A percentile compares a stretch with the other conserved stretches of the same genome.
Evolutionary conservation across 805 yeast species (phyloP).

Genomic region (Candida pseudofarinosa): DNA sequence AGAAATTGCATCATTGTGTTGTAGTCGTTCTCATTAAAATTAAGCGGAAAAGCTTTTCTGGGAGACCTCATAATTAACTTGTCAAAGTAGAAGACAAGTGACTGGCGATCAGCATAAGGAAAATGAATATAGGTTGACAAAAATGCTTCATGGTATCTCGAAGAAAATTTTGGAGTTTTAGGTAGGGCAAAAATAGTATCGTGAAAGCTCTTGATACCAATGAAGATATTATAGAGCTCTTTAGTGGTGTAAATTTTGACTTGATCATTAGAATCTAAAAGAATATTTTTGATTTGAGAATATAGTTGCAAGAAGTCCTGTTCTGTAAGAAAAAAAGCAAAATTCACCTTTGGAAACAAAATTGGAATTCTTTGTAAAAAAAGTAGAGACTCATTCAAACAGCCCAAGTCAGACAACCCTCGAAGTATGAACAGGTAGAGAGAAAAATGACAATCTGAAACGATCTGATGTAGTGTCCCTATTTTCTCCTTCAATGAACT

Average conservation of each 20-base stretch:
- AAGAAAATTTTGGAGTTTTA: background rate
- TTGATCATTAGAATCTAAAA: background rate
- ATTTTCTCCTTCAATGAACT: slow-evolving; percentile 3
- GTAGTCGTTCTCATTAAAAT: slow-evolving; percentile 4
- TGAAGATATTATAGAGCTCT: background rate
- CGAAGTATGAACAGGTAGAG: slow-evolving; percentile 24
- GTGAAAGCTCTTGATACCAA: background rate
- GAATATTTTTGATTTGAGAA: slow-evolving; percentile 3
- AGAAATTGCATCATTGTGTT: slow-evolving; percentile 1
- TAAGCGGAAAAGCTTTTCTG: background rate
- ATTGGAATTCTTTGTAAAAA: slow-evolving; percentile 17
- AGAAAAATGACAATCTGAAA: slow-evolving; percentile 21
- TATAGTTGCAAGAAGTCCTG: slow-evolving; percentile 8
- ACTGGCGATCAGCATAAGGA: background rate
- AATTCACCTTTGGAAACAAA: slow-evolving; percentile 6
- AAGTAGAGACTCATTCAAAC: slow-evolving; percentile 22
- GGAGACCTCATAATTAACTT: background rate
- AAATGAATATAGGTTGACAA: slow-evolving; percentile 1
- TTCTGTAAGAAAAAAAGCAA: slow-evolving; percentile 9
- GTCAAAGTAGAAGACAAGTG: background rate
- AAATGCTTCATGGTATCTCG: slow-evolving; percentile 3
- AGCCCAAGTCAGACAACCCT: slow-evolving; percentile 22
- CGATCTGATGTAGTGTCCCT: slow-evolving; percentile 13
- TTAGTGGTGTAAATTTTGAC: background rate
- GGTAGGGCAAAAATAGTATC: background rate